Evolutionary conservation across 2,329 filamentous ascomycete species (phyloP).

Genomic region (Rhinocladiella similis): DNA sequence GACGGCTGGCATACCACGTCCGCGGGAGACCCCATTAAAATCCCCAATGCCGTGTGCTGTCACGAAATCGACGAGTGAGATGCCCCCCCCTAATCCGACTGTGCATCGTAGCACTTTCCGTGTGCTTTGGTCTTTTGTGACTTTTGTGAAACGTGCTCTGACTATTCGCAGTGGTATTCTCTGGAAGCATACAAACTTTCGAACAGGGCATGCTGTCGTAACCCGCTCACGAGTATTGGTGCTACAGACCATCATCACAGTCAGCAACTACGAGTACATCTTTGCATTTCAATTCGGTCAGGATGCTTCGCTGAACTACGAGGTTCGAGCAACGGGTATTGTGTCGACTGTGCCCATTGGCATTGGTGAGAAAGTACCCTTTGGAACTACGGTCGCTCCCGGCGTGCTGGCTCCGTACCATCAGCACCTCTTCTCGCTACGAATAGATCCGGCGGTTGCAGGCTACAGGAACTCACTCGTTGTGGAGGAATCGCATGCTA

Average conservation of each 20-base stretch:
- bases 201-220: conserved; percentile 37
- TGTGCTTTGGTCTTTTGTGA: too few relatives aligned
- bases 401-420: conserved; percentile 47
- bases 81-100: too few relatives aligned
- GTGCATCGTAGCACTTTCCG: too few relatives aligned
- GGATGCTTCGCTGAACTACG: conserved; percentile 42
- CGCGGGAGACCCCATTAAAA: conserved; percentile 37
- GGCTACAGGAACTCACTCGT: conserved; percentile 38
- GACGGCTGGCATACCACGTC: conserved; percentile 40
- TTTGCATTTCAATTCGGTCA: conserved; percentile 46
- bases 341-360: conserved; percentile 43
- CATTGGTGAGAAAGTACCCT: conserved; percentile 36
- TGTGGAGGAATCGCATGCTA: conserved; percentile 60
- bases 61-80: conserved; percentile 39
- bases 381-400: conserved; percentile 42
- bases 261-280: conserved; percentile 48
- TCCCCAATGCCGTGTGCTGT: conserved; percentile 45
- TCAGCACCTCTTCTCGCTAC: conserved; percentile 46
- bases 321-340: conserved; percentile 49
- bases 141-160: too few relatives aligned
- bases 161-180: conserved; percentile 32
- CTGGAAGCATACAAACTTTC: conserved; percentile 44
- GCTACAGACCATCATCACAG: conserved; percentile 43
- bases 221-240: conserved; percentile 37
- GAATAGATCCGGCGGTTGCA: conserved; percentile 47